Evolutionary conservation across 306 rosid species (phyloP).

Genomic region (Cucurbita maxima): DNA sequence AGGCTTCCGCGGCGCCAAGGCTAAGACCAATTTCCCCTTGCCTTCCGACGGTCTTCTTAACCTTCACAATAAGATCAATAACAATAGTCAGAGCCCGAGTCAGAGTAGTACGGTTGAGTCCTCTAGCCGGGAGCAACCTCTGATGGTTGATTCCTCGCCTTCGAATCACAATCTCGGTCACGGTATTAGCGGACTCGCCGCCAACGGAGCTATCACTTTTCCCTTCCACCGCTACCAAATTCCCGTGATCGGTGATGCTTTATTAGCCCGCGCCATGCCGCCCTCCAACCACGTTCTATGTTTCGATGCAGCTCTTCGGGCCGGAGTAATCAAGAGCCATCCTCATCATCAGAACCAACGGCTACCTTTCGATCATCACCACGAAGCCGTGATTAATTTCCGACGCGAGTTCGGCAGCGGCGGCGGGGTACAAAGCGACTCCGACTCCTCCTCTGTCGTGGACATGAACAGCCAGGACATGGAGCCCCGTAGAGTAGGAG

Average conservation of each 20-base stretch:
- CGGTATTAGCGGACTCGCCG: conserved; percentile 2
- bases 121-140: conserved; percentile 53
- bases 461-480: conserved; percentile 16
- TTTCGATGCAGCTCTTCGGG: conserved; percentile 24
- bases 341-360: conserved; percentile 5
- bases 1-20: conserved; percentile 84
- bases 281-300: conserved; percentile 16
- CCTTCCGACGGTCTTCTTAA: conserved; percentile 14
- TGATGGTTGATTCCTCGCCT: conserved; percentile 50
- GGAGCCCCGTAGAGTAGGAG: conserved; percentile 4
- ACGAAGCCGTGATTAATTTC: conserved; percentile 9
- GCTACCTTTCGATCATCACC: conserved; percentile 11
- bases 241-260: background rate
- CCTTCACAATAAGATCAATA: background rate
- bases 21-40: conserved; percentile 68
- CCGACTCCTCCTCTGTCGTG: conserved; percentile 32
- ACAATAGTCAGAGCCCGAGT: conserved; percentile 46
- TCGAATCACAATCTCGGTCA: conserved; percentile 46
- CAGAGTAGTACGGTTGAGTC: conserved; percentile 97
- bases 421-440: conserved; percentile 26
- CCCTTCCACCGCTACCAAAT: conserved; percentile 28
- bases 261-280: conserved; percentile 6
- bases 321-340: conserved; percentile 17
- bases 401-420: background rate
- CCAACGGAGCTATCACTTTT: conserved; percentile 17